Conservation (phyloP, 2,329 filamentous ascomycete species). For the Fusarium sp. region DNA sequence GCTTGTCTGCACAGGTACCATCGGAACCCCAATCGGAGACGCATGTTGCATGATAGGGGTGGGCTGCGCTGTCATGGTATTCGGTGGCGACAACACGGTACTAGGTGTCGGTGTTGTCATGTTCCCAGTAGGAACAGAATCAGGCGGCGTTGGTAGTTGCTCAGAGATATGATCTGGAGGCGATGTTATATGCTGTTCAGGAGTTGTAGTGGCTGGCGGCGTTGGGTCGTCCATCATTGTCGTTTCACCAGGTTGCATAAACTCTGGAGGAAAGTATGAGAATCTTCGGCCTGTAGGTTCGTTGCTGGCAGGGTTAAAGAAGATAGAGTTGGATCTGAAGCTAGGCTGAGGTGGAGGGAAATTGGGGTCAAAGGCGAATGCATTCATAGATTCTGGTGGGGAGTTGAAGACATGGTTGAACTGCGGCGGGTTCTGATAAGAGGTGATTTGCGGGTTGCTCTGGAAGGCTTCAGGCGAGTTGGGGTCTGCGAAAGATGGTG, state of each 20-base stretch:
- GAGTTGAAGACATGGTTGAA: slow-evolving; percentile 73
- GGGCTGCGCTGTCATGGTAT: slow-evolving; percentile 53
- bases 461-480: slow-evolving; percentile 54
- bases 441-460: slow-evolving; percentile 53
- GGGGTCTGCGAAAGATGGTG: slow-evolving; percentile 52
- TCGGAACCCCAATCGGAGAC: slow-evolving; percentile 46
- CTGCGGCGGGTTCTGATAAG: slow-evolving; percentile 65
- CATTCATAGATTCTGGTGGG: slow-evolving; percentile 67
- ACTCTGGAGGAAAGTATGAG: slow-evolving; percentile 76
- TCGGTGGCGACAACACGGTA: slow-evolving; percentile 58
- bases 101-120: slow-evolving; percentile 53
- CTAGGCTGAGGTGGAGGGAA: slow-evolving; percentile 64
- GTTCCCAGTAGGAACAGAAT: slow-evolving; percentile 56
- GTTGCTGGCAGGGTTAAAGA: slow-evolving; percentile 70
- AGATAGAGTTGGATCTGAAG: slow-evolving; percentile 78
- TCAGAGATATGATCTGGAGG: slow-evolving; percentile 52
- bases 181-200: slow-evolving; percentile 50
- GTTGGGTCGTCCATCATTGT: slow-evolving; percentile 55
- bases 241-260: slow-evolving; percentile 54
- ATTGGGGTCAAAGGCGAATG: slow-evolving; percentile 61
- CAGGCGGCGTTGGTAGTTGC: slow-evolving; percentile 62
- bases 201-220: slow-evolving; percentile 52
- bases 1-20: slow-evolving; percentile 48
- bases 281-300: slow-evolving; percentile 71
- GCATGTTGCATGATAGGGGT: slow-evolving; percentile 50